Base-by-base conservation (phyloP, 345 rosid genomes). In the Euphorbia peplus region DNA sequence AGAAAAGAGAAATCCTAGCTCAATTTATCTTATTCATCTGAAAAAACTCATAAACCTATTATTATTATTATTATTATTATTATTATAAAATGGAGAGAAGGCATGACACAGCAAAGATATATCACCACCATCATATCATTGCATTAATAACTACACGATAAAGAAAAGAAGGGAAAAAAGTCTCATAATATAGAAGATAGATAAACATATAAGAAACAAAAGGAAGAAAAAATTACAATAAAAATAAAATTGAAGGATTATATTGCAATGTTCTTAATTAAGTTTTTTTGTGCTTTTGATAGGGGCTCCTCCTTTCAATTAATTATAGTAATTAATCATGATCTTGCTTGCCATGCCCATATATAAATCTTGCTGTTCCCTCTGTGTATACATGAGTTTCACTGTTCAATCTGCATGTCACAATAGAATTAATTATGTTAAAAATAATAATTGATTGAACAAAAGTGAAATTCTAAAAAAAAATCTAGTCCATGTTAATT, bases 361-460 rank as follows among this genome's bases (percentile, higher is more conserved):
- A 80, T 13, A 85, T 83, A 76, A 87, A 87, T 77, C 87, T 82
- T 8, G 86, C 87, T 24, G 83, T 63, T 29, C 83, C 87, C 63
- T 87, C 91, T 0, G 89, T 78, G 80, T 85, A 87, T 4, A 87
- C 89, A 52, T 87, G 85, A 41, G 91, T 82, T 75, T 87, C 91
- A 63, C 67, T 79, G 70, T 78, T 76, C 82, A 85, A 68, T 30
- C 89, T 84, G 81, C 78, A n/a, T n/a, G n/a, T n/a, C 54, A 44
- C 1, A 53, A 52, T 9, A 8, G 22, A 32, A 3, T 9, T 2
- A 19, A 7, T 2, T 8, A 42, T 2, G 37, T 35, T 3, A 19
- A 13, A n/a, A n/a, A n/a, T n/a, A n/a, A n/a, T n/a, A n/a, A n/a
- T n/a, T n/a, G n/a, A n/a, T n/a, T n/a, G n/a, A n/a, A n/a, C n/a